These are phyloP conservation scores for Acanthamoeba lenticulata DNA, from an alignment of 208 protist genomes.

Conservation along the genomic window DNA sequence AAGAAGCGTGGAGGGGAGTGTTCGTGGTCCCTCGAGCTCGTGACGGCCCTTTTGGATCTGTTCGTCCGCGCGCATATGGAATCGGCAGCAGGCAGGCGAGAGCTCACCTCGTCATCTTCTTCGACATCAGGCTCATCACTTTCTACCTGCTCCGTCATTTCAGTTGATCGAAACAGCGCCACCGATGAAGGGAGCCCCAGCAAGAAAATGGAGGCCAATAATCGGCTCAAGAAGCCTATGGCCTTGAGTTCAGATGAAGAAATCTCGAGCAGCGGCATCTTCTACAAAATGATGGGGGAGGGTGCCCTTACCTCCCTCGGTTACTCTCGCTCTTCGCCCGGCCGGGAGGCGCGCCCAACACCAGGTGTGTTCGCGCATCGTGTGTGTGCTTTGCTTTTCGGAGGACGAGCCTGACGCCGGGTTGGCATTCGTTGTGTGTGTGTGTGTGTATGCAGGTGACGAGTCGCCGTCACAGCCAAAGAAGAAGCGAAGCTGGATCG, in stretches of 20 bases:
- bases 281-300: slow-evolving; percentile 63
- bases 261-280: slow-evolving; percentile 54
- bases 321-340: neutral
- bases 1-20: too few relatives aligned
- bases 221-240: neutral
- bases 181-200: neutral
- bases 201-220: neutral
- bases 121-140: neutral
- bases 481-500: slow-evolving; percentile 66
- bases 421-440: too few relatives aligned
- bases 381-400: too few relatives aligned
- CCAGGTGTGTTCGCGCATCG: too few relatives aligned
- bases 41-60: too few relatives aligned
- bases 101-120: neutral
- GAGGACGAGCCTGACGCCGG: too few relatives aligned
- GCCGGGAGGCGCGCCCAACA: neutral
- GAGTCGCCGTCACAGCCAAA: neutral
- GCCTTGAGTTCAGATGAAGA: neutral
- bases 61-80: too few relatives aligned
- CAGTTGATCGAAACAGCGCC: neutral
- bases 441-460: neutral
- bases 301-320: slow-evolving; percentile 6
- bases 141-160: neutral
- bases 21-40: too few relatives aligned
- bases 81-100: neutral